Conservation (phyloP, 441 rosid genomes). For the Adansonia rubrostipa region DNA sequence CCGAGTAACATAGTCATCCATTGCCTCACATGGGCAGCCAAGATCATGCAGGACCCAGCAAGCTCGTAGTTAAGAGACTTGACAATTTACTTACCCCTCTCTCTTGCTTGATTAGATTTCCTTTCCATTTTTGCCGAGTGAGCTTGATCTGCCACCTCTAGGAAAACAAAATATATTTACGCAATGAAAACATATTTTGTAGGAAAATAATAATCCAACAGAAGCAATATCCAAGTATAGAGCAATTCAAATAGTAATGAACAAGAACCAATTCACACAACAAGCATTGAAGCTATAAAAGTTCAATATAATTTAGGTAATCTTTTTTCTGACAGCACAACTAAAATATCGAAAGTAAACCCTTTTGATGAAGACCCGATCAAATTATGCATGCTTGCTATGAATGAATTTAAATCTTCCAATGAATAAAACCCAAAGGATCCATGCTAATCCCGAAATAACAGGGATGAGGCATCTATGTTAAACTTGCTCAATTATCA, state of each 20-base stretch:
- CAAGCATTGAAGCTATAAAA: slow-evolving; percentile 7
- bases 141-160: slow-evolving; percentile 41
- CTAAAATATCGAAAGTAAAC: background rate
- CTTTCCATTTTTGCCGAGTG: slow-evolving; percentile 43
- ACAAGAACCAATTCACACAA: background rate
- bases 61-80: background rate
- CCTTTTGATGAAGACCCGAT: background rate
- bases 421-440: background rate
- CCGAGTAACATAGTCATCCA: too few species aligned
- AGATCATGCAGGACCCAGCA: background rate
- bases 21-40: background rate
- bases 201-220: slow-evolving; percentile 1
- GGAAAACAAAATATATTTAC: slow-evolving; percentile 31
- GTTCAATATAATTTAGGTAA: background rate
- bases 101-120: slow-evolving; percentile 43
- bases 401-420: background rate
- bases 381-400: slow-evolving; percentile 4
- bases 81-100: slow-evolving; percentile 45
- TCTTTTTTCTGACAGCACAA: background rate
- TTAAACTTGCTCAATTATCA: background rate
- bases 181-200: background rate
- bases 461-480: background rate
- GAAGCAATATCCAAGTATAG: background rate
- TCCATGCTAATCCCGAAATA: background rate
- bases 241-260: background rate